These are phyloP conservation scores for Fusarium secorum DNA, from an alignment of 2,329 filamentous ascomycete genomes.

Conservation along the genomic window DNA sequence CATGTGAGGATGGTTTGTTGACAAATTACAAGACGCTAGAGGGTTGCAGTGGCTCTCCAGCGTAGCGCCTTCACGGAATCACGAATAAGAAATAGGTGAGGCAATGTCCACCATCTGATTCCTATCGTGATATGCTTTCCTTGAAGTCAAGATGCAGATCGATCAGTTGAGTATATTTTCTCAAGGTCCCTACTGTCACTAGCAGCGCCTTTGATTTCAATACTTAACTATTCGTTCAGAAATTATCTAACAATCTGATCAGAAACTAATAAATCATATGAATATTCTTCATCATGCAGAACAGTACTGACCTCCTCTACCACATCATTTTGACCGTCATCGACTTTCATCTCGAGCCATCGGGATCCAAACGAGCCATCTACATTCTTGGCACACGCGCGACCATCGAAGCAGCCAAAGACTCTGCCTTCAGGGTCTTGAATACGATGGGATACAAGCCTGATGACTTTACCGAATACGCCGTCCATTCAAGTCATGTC, in stretches of 20 bases:
- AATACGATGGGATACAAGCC: slow-evolving; percentile 47
- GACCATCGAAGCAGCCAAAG: slow-evolving; percentile 48
- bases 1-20: background rate
- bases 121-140: background rate
- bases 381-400: slow-evolving; percentile 52
- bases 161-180: background rate
- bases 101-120: background rate
- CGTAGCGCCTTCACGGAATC: background rate
- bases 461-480: slow-evolving; percentile 49
- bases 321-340: slow-evolving; percentile 50
- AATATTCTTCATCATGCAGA: background rate
- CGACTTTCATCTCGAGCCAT: slow-evolving; percentile 39
- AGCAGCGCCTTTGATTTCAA: accelerated
- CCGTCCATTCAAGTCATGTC: slow-evolving; percentile 21
- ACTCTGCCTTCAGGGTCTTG: slow-evolving; percentile 45
- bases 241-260: background rate
- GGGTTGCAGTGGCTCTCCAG: background rate
- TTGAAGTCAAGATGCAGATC: background rate
- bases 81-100: background rate
- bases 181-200: background rate
- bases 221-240: background rate
- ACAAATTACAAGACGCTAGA: background rate
- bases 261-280: background rate
- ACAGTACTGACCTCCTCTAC: slow-evolving; percentile 44
- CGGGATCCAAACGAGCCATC: slow-evolving; percentile 41